These are phyloP conservation scores for Aegilops longissima DNA, from an alignment of 176 grass and related monocot species.

Conservation along the genomic window DNA sequence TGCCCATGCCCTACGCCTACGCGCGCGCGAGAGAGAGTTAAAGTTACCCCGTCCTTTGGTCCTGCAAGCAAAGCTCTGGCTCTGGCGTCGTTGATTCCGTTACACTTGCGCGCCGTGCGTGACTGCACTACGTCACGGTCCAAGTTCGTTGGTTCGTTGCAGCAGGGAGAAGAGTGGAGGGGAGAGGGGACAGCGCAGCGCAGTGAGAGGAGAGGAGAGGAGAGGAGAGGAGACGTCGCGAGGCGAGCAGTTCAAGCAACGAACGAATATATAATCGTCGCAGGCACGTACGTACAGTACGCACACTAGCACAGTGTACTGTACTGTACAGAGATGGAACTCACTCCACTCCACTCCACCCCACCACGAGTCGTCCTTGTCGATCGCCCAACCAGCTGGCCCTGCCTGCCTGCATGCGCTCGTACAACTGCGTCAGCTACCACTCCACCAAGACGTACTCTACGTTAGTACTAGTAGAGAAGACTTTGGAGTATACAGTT, in stretches of 20 bases:
- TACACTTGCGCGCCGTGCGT: neutral
- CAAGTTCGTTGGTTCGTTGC: neutral
- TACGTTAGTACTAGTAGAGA: too few relatives aligned
- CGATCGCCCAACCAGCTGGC: conserved; percentile 1
- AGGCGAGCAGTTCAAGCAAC: conserved; percentile 6
- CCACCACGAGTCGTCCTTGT: neutral
- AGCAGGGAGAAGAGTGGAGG: neutral
- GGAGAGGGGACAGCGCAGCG: neutral
- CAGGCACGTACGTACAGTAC: conserved; percentile 1
- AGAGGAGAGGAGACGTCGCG: neutral
- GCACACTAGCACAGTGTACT: neutral
- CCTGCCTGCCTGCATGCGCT: neutral
- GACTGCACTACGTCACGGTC: neutral
- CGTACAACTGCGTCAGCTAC: neutral
- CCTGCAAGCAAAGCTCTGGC: neutral
- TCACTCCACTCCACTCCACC: neutral
- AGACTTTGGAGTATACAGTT: too few relatives aligned
- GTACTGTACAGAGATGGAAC: neutral
- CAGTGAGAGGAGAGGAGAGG: neutral
- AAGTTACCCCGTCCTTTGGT: neutral
- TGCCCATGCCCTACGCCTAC: neutral
- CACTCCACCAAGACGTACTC: neutral
- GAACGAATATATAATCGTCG: conserved; percentile 4
- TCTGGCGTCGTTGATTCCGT: neutral
- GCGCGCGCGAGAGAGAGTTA: neutral